Percentiles rank a stretch among this genome's conserved stretches.
These are phyloP conservation scores for Glycine soja DNA, from an alignment of 306 rosid genomes.

Conservation along the genomic window DNA sequence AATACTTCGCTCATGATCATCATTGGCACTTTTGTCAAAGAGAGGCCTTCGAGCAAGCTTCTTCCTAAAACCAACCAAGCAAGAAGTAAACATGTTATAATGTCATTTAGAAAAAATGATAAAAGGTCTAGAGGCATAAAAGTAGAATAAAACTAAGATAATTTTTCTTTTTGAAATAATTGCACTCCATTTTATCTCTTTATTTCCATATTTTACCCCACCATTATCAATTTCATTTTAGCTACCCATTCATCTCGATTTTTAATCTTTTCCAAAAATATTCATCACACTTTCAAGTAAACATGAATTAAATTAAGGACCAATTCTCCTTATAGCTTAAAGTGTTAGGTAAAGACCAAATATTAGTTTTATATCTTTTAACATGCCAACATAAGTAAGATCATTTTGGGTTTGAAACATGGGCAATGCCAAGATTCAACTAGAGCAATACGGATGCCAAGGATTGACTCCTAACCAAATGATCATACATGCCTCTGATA, in stretches of 20 bases:
- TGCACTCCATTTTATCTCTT: not conserved
- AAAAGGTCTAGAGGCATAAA: not conserved
- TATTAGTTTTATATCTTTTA: slow-evolving; percentile 16
- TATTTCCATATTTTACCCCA: slow-evolving; percentile 3
- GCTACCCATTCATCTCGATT: slow-evolving; percentile 18
- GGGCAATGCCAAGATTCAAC: slow-evolving; percentile 23
- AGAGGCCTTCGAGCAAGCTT: slow-evolving; percentile 96
- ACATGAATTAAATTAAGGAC: slow-evolving; percentile 19
- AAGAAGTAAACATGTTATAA: slow-evolving; percentile 28
- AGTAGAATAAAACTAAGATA: not conserved
- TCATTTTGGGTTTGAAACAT: slow-evolving; percentile 18
- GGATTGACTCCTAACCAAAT: slow-evolving; percentile 18
- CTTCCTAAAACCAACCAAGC: slow-evolving; percentile 64
- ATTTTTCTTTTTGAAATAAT: not conserved
- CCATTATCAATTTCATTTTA: slow-evolving; percentile 17
- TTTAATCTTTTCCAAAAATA: slow-evolving; percentile 8
- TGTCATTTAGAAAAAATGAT: slow-evolving; percentile 4
- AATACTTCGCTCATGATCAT: slow-evolving; percentile 89
- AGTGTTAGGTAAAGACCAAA: not conserved
- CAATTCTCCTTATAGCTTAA: slow-evolving; percentile 18
- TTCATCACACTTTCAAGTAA: slow-evolving; percentile 19
- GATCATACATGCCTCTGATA: slow-evolving; percentile 6
- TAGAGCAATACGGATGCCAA: not conserved
- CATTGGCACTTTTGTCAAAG: slow-evolving; percentile 93
- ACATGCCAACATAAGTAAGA: not conserved